Base-by-base conservation (phyloP, 192 early-diverging fungal genomes). In the Coemansia sp. region DNA sequence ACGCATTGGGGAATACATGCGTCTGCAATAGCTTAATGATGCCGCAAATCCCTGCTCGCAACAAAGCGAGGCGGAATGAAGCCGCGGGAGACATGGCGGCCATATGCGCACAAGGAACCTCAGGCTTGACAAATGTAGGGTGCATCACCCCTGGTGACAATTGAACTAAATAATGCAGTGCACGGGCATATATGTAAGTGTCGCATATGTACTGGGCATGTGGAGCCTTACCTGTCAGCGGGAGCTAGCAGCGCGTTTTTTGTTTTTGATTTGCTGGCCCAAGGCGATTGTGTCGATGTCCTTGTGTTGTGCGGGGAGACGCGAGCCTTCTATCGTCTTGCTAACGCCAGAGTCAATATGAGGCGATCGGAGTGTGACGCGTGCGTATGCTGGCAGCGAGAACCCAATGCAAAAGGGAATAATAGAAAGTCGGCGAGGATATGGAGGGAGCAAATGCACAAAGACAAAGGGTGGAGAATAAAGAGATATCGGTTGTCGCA, bases 101-200 rank as follows among this genome's bases (percentile, higher is more conserved):
- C 51, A 55, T 51, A 20, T 45, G 42, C 20, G 43, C 43, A 45
- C 14, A 26, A 51, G 13, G 48, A 10, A 26, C 5, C 10, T 16
- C 26, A 31, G 5, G 51, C 51, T 55, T 55, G 51, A 55, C 31
- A 55, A 31, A 55, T 55, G 51, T 31, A 55, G 51, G 23, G 26
- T 26, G 24, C 51, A 31, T 14, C 51, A 5, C 43, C 26, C 51
- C 24, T 55, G 26, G 31, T 31, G 51, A 55, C 51, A 55, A 55
- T 55, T 11, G 51, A 55, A 11, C 14, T 31, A 55, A 55, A 31
- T 55, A 55, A 55, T 55, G 51, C 51, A 55, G 51, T 26, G 51
- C 51, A 55, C 51, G 51, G 51, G 51, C 51, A 31, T 55, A 55
- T 55, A 55, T 55, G 51, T 55, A 55, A 55, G 26, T 55, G 51